Evolutionary conservation across 2,329 filamentous ascomycete genomes (phyloP).

Genomic region (Lecanosticta acicola): DNA sequence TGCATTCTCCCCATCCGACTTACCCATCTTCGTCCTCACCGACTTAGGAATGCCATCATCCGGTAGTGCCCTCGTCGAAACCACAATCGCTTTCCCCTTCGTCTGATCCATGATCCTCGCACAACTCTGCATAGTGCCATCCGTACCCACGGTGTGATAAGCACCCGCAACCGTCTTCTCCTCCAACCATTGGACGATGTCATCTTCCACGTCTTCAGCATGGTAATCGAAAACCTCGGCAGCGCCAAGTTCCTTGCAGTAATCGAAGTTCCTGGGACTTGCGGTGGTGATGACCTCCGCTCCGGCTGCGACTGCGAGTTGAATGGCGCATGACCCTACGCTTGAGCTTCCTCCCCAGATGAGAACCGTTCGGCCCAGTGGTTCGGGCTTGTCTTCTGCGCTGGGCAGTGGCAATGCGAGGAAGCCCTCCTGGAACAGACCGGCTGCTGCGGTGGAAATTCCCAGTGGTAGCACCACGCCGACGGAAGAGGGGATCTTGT

Average conservation of each 20-base stretch:
- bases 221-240: slow-evolving; percentile 46
- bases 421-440: slow-evolving; percentile 26
- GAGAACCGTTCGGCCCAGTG: slow-evolving; percentile 36
- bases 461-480: slow-evolving; percentile 41
- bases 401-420: slow-evolving; percentile 22
- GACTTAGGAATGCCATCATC: slow-evolving; percentile 21
- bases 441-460: slow-evolving; percentile 38
- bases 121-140: slow-evolving; percentile 22
- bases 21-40: slow-evolving; percentile 25
- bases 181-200: slow-evolving; percentile 25
- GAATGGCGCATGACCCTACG: slow-evolving; percentile 48
- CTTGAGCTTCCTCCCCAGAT: slow-evolving; percentile 52
- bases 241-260: slow-evolving; percentile 43
- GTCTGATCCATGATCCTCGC: slow-evolving; percentile 25
- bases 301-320: slow-evolving; percentile 46
- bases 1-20: too few relatives aligned
- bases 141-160: slow-evolving; percentile 26
- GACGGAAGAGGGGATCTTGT: slow-evolving; percentile 33
- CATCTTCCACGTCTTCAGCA: slow-evolving; percentile 23
- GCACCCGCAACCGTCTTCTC: slow-evolving; percentile 29
- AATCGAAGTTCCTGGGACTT: slow-evolving; percentile 36
- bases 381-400: slow-evolving; percentile 10
- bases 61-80: slow-evolving; percentile 22
- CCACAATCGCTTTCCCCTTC: slow-evolving; percentile 29
- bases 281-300: slow-evolving; percentile 38